Conservation (phyloP, 108 stramenopile genomes). For the Stephanodiscus minutulus region DNA sequence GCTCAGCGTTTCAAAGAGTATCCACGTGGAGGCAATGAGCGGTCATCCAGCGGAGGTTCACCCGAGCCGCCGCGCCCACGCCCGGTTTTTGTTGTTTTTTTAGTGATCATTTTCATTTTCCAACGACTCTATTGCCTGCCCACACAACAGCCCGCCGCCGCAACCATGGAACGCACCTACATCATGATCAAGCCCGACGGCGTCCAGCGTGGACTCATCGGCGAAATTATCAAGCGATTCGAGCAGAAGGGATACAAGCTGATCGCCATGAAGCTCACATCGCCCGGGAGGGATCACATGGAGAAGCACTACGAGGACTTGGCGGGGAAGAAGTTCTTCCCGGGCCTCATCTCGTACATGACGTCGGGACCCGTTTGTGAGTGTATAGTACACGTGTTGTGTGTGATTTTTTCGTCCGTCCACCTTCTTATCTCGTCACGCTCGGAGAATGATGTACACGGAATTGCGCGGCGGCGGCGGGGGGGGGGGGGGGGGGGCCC, state of each 20-base stretch:
- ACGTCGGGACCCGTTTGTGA: slow-evolving; percentile 90
- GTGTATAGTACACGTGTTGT: background rate
- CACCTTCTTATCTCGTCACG: too few relatives aligned
- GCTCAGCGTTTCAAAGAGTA: too few relatives aligned
- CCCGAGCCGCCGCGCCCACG: too few relatives aligned
- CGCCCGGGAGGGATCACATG: slow-evolving; percentile 86
- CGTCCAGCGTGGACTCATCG: slow-evolving; percentile 96
- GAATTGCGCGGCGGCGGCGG: too few relatives aligned
- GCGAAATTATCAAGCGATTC: slow-evolving; percentile 97
- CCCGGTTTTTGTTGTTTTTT: too few relatives aligned
- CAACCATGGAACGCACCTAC: slow-evolving; percentile 55
- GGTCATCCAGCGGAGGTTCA: too few relatives aligned
- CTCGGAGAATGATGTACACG: too few relatives aligned
- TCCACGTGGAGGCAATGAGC: too few relatives aligned
- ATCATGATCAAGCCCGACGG: slow-evolving; percentile 98
- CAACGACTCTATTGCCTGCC: too few relatives aligned
- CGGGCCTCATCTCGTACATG: slow-evolving; percentile 96
- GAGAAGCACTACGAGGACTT: slow-evolving; percentile 96
- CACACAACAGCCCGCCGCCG: too few relatives aligned
- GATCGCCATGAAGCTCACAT: slow-evolving; percentile 93
- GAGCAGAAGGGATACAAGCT: slow-evolving; percentile 98
- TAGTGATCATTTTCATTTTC: too few relatives aligned
- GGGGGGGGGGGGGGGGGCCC: background rate
- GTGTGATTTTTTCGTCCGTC: background rate
- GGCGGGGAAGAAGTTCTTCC: slow-evolving; percentile 95